Evolutionary conservation across 2,329 filamentous ascomycete genomes (phyloP).

Genomic region (Penicillium sumatraense): DNA sequence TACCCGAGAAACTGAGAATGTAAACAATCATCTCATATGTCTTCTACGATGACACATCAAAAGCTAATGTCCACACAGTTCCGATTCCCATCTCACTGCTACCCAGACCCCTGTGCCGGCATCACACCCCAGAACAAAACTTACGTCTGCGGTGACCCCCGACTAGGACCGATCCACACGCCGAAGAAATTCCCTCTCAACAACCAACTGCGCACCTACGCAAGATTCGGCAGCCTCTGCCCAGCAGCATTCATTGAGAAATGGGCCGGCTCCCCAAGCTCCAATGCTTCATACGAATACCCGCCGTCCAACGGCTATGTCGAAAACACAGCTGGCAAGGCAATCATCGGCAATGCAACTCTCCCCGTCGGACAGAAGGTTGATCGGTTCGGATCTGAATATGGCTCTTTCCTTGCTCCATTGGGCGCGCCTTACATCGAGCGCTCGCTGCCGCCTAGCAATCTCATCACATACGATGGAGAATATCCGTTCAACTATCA

Average conservation of each 20-base stretch:
- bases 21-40: not conserved
- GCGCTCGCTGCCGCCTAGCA: constrained; percentile 53
- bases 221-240: constrained; percentile 46
- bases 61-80: constrained; percentile 5
- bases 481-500: constrained; percentile 55
- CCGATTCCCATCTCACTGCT: constrained; percentile 16
- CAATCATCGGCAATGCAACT: constrained; percentile 49
- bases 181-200: constrained; percentile 38
- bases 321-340: constrained; percentile 36
- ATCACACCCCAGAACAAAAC: constrained; percentile 33
- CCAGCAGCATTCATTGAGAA: constrained; percentile 45
- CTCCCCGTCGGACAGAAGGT: constrained; percentile 49
- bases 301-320: constrained; percentile 51
- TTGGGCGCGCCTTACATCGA: constrained; percentile 54
- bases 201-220: constrained; percentile 39
- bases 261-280: constrained; percentile 13
- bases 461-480: constrained; percentile 44
- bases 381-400: constrained; percentile 55
- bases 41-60: not conserved
- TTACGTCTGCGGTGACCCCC: constrained; percentile 46
- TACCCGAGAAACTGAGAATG: not conserved
- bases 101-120: constrained; percentile 35
- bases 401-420: constrained; percentile 49
- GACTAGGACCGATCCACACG: constrained; percentile 42
- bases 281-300: constrained; percentile 33